Percentiles rank a stretch among this genome's conserved stretches.
Conservation (phyloP, 768 basidiomycete genomes). For the Saitozyma sp. region DNA sequence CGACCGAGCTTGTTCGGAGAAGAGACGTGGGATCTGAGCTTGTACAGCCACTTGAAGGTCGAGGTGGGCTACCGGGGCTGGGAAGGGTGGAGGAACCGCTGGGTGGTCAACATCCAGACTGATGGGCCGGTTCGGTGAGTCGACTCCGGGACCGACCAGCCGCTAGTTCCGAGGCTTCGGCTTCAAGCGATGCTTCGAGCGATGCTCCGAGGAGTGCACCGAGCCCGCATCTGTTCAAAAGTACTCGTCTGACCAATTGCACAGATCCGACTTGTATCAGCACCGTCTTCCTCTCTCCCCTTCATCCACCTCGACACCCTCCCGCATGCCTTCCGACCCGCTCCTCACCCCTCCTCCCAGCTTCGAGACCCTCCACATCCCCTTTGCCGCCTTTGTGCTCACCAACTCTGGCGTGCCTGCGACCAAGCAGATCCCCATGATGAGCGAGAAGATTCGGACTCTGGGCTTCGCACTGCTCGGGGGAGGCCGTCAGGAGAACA, state of each 20-base stretch:
- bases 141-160: not conserved
- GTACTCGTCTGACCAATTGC: not conserved
- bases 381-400: constrained; percentile 61
- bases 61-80: constrained; percentile 77
- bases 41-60: constrained; percentile 76
- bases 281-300: constrained; percentile 64
- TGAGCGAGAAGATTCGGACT: constrained; percentile 70
- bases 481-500: constrained; percentile 62
- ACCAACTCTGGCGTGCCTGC: constrained; percentile 58
- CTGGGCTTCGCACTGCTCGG: constrained; percentile 86
- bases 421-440: constrained; percentile 69
- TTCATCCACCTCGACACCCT: constrained; percentile 19
- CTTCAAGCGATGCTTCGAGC: too few species aligned
- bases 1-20: constrained; percentile 86
- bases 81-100: constrained; percentile 73
- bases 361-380: constrained; percentile 62
- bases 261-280: constrained; percentile 87
- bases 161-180: not conserved
- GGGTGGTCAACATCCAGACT: constrained; percentile 91
- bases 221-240: too few species aligned
- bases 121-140: constrained; percentile 60
- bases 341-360: constrained; percentile 10
- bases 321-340: constrained; percentile 23
- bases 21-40: constrained; percentile 76
- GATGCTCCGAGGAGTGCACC: too few species aligned